These are phyloP conservation scores for Amanita molliuscula DNA, from an alignment of 768 basidiomycete species.

Conservation along the genomic window DNA sequence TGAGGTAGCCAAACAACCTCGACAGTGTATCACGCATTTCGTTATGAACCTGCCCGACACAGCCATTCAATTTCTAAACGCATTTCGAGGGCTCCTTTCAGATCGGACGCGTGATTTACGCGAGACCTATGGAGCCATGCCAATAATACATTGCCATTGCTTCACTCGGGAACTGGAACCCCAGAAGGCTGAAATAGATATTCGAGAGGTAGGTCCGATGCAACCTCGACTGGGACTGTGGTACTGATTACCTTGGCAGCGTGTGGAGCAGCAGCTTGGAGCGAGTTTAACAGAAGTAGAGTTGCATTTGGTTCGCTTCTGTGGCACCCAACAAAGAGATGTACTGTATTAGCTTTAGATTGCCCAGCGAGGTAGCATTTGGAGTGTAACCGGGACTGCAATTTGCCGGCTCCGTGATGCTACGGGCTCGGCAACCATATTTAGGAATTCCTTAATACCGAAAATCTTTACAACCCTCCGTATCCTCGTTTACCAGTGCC, in stretches of 20 bases:
- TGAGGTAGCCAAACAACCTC: constrained; percentile 19
- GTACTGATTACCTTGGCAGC: constrained; percentile 29
- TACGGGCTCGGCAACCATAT: background rate
- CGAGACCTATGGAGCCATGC: constrained; percentile 55
- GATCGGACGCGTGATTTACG: constrained; percentile 24
- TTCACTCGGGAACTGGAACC: constrained; percentile 80
- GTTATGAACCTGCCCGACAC: constrained; percentile 98
- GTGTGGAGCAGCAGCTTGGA: constrained; percentile 62
- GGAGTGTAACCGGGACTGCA: background rate
- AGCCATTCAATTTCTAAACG: constrained; percentile 83
- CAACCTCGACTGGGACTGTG: constrained; percentile 5
- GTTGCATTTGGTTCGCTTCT: constrained; percentile 75
- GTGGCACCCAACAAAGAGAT: constrained; percentile 97
- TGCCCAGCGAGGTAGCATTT: constrained; percentile 29
- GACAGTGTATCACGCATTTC: constrained; percentile 67
- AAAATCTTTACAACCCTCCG: background rate
- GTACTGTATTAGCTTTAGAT: constrained; percentile 88
- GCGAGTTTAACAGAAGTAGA: constrained; percentile 35
- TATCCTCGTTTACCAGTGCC: background rate
- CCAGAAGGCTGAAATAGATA: constrained; percentile 63
- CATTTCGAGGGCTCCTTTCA: constrained; percentile 67
- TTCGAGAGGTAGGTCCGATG: constrained; percentile 52
- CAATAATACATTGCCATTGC: constrained; percentile 92
- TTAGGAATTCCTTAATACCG: background rate
- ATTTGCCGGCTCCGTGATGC: background rate